Base-by-base conservation (phyloP, 768 basidiomycete genomes). In the Phaeotremella skinneri region DNA sequence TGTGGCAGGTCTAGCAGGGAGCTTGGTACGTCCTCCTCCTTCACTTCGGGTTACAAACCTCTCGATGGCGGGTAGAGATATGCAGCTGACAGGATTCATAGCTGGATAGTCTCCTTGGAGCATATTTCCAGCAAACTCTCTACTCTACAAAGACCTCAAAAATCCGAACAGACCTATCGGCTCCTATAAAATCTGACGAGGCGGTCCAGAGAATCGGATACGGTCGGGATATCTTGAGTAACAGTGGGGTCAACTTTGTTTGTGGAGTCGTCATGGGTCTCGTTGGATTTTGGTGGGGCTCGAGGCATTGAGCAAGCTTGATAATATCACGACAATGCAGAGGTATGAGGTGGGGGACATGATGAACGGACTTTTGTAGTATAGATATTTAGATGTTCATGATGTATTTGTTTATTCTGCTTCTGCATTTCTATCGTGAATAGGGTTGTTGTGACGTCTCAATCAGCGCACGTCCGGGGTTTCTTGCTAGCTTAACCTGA, bases 91-190 rank as follows among this genome's bases (percentile, higher is more conserved):
- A 29, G 30, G 17, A 3, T 16, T 9, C 13, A 20, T 73, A 89
- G 88, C 76, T 91, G 50, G 93, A 97, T 73, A 91, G 89, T 0
- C 42, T 96, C 13, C 80, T 96, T 17, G 93, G 93, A 1, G 91
- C 92, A 4, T 91, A 89, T 4, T 73, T 94, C 0, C 93, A 97
- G 67, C 80, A 82, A 54, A 91, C 90, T 3, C 82, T 85, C 26
- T 94, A 86, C 77, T 86, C 87, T 4, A 78, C 78, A 45, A 78
- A 79, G 21, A 82, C 81, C 62, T 85, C 85, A 66, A 78, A 82
- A 43, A 81, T 96, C 49, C 79, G 90, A 14, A 85, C 86, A 49
- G 85, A 88, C 64, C 80, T 79, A 14, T 75, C 78, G 0, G 73
- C 74, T 63, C 62, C 31, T 57, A 70, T 21, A 42, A 49, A 29